Conservation (phyloP, 306 rosid genomes). For the Crataegus laevigata region DNA sequence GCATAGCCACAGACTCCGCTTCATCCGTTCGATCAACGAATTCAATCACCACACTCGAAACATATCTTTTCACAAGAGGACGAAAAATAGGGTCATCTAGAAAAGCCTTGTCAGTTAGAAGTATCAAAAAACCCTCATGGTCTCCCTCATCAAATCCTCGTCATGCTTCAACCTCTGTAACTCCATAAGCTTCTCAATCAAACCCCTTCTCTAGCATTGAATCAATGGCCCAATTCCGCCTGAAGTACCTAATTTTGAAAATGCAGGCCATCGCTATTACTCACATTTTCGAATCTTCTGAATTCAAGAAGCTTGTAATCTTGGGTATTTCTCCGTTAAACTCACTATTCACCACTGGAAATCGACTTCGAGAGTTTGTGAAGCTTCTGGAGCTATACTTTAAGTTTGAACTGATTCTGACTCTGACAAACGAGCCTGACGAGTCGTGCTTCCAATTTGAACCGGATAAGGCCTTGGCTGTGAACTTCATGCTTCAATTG, state of each 20-base stretch:
- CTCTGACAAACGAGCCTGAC: constrained; percentile 52
- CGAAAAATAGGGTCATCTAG: too few relatives aligned
- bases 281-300: constrained; percentile 19
- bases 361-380: constrained; percentile 64
- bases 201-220: constrained; percentile 62
- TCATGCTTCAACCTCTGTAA: constrained; percentile 63
- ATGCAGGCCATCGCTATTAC: constrained; percentile 53
- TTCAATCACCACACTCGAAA: too few relatives aligned
- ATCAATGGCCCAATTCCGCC: constrained; percentile 78
- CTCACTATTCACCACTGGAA: constrained; percentile 62
- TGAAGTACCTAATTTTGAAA: constrained; percentile 72
- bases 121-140: too few relatives aligned
- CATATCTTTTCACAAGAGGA: too few relatives aligned
- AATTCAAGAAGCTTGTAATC: constrained; percentile 37
- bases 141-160: constrained; percentile 31
- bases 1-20: too few relatives aligned
- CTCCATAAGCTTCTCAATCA: constrained; percentile 57
- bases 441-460: constrained; percentile 47
- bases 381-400: constrained; percentile 61
- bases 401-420: constrained; percentile 58
- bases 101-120: too few relatives aligned
- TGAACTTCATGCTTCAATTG: constrained; percentile 87
- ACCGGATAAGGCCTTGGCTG: constrained; percentile 59
- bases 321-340: constrained; percentile 47
- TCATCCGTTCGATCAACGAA: too few relatives aligned